Evolutionary conservation across 2,329 filamentous ascomycete species (phyloP).

Genomic region (Lachnellula arida): DNA sequence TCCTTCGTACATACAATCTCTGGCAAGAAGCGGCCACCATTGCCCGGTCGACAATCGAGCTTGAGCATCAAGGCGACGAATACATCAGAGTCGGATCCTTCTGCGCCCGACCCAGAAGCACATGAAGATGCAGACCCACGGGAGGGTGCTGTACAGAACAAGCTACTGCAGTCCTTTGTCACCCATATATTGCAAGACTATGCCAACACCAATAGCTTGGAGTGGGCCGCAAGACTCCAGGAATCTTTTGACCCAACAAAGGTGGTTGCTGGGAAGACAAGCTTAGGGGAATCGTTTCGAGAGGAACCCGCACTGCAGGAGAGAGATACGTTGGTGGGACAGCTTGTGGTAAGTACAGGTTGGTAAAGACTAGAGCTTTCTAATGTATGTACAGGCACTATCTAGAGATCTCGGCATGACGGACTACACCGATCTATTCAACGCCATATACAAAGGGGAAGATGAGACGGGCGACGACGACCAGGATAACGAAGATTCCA

Average conservation of each 20-base stretch:
- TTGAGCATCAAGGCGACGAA: slow-evolving; percentile 40
- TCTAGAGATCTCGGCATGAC: slow-evolving; percentile 55
- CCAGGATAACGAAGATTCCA: slow-evolving; percentile 38
- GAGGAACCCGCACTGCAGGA: slow-evolving; percentile 57
- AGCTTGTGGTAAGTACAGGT: slow-evolving; percentile 56
- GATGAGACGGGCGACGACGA: slow-evolving; percentile 37
- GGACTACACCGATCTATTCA: slow-evolving; percentile 39
- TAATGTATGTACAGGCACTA: slow-evolving; percentile 26
- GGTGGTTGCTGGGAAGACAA: slow-evolving; percentile 56
- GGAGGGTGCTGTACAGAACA: slow-evolving; percentile 58
- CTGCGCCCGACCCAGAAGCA: slow-evolving; percentile 59
- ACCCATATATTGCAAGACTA: slow-evolving; percentile 73
- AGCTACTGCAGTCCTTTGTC: slow-evolving; percentile 70
- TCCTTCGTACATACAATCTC: slow-evolving; percentile 67
- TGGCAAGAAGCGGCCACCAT: slow-evolving; percentile 58
- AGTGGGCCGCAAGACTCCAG: slow-evolving; percentile 60
- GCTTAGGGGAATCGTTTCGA: slow-evolving; percentile 59
- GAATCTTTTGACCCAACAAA: slow-evolving; percentile 64
- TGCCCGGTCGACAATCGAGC: slow-evolving; percentile 56
- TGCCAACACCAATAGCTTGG: slow-evolving; percentile 54
- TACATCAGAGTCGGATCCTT: slow-evolving; percentile 39
- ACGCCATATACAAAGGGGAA: slow-evolving; percentile 42
- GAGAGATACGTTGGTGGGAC: slow-evolving; percentile 63
- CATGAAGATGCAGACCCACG: slow-evolving; percentile 44
- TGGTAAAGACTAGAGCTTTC: slow-evolving; percentile 10